Percentiles rank a stretch among this genome's conserved stretches.
phyloP scores from a whole-genome alignment of 768 basidiomycete species.

The Candolleomyces aberdarensis region DNA sequence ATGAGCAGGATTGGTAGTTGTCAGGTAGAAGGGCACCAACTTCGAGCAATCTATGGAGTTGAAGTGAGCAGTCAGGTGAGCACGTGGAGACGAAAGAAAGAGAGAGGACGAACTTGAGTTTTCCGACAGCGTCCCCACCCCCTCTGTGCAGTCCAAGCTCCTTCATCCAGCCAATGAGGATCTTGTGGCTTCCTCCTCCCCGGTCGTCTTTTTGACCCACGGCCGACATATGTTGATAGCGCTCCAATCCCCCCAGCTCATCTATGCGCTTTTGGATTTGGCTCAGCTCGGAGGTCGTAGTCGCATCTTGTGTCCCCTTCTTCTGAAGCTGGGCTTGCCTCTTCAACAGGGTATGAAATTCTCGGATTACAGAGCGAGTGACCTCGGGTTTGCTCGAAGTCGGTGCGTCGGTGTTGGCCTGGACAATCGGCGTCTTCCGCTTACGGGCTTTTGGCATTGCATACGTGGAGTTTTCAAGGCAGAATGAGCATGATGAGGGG shows the following conservation, averaged over 20 bases:
- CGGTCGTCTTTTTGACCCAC: constrained; percentile 78
- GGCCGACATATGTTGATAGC: constrained; percentile 81
- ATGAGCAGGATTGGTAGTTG: constrained; percentile 63
- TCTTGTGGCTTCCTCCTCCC: constrained; percentile 85
- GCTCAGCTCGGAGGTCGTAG: constrained; percentile 33
- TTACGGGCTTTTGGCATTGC: constrained; percentile 36
- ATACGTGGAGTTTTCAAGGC: neutral
- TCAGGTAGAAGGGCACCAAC: constrained; percentile 85
- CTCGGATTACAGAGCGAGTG: constrained; percentile 72
- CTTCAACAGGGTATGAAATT: constrained; percentile 80
- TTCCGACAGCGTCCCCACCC: constrained; percentile 14
- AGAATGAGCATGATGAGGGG: neutral
- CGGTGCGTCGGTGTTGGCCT: constrained; percentile 10
- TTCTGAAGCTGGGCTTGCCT: constrained; percentile 52
- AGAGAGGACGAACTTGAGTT: constrained; percentile 35
- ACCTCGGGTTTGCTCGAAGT: constrained; percentile 54
- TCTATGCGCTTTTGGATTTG: constrained; percentile 63
- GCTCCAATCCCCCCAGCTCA: constrained; percentile 70
- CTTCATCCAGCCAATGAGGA: constrained; percentile 74
- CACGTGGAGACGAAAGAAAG: neutral
- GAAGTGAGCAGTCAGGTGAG: neutral
- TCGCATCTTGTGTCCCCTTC: constrained; percentile 13
- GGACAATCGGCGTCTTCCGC: constrained; percentile 33
- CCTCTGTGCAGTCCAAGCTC: constrained; percentile 38
- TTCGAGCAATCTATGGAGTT: constrained; percentile 65